These are phyloP conservation scores for Ogataea populi-albae DNA, from an alignment of 805 yeast species.

Conservation along the genomic window DNA sequence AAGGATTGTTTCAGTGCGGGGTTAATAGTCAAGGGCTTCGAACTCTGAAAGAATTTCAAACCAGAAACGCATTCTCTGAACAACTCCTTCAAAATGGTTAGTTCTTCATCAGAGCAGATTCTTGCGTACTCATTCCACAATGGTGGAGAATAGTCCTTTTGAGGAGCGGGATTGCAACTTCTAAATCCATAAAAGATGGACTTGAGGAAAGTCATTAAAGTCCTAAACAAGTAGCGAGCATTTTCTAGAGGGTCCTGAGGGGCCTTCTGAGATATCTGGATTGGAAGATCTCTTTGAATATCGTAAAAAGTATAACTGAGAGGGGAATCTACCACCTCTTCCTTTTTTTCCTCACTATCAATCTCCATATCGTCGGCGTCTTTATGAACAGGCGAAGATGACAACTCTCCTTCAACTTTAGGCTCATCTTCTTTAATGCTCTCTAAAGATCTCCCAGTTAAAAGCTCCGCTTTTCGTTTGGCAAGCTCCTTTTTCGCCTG, in stretches of 20 bases:
- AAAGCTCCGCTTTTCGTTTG: conserved; percentile 38
- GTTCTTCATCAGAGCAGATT: conserved; percentile 80
- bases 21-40: conserved; percentile 44
- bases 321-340: conserved; percentile 1
- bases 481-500: conserved; percentile 40
- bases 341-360: conserved; percentile 14
- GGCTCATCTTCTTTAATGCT: conserved; percentile 15
- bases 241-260: conserved; percentile 75
- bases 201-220: conserved; percentile 84
- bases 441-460: conserved; percentile 27
- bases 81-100: conserved; percentile 67
- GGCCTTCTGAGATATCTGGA: conserved; percentile 50
- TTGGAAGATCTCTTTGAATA: conserved; percentile 51
- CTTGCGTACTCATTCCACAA: conserved; percentile 86
- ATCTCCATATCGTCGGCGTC: conserved; percentile 16
- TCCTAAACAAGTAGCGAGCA: conserved; percentile 82
- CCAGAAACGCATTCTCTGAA: conserved; percentile 86
- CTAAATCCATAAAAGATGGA: conserved; percentile 87
- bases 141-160: conserved; percentile 47
- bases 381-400: neutral
- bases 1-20: conserved; percentile 39
- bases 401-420: conserved; percentile 2
- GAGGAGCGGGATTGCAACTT: conserved; percentile 83
- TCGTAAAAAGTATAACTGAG: conserved; percentile 40
- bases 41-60: conserved; percentile 64